These are phyloP conservation scores for Leccinellum albellum DNA, from an alignment of 768 basidiomycete species.

Conservation along the genomic window DNA sequence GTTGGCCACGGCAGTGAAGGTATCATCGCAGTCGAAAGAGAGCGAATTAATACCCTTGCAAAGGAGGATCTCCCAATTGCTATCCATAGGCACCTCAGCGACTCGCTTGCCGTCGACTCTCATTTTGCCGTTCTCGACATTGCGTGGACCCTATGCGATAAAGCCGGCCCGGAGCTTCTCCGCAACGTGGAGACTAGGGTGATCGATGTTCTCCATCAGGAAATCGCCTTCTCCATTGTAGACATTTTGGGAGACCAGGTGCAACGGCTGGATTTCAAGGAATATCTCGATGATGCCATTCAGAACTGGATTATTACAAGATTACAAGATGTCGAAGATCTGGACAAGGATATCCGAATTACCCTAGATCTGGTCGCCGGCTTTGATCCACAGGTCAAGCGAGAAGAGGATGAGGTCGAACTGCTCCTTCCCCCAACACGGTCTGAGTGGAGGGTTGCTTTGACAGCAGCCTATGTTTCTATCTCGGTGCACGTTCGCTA, in stretches of 20 bases:
- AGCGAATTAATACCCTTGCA: conserved; percentile 64
- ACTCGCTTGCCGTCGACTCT: conserved; percentile 43
- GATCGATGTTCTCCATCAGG: conserved; percentile 67
- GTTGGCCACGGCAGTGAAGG: conserved; percentile 38
- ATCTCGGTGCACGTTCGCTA: conserved; percentile 70
- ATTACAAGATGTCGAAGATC: conserved; percentile 52
- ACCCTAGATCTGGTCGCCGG: conserved; percentile 70
- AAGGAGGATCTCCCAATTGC: conserved; percentile 65
- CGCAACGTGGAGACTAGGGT: conserved; percentile 56
- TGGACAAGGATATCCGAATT: conserved; percentile 52
- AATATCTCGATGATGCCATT: conserved; percentile 56
- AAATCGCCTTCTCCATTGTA: conserved; percentile 70
- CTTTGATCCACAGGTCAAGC: conserved; percentile 66
- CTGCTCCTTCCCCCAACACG: conserved; percentile 46
- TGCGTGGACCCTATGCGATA: conserved; percentile 59
- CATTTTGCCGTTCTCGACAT: conserved; percentile 57
- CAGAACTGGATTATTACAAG: conserved; percentile 60
- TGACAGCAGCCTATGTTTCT: conserved; percentile 60
- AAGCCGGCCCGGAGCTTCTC: conserved; percentile 56
- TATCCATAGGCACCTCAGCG: conserved; percentile 47
- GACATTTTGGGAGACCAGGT: conserved; percentile 73
- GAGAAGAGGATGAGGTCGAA: conserved; percentile 70
- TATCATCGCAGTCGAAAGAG: conserved; percentile 69
- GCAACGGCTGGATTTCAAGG: conserved; percentile 47
- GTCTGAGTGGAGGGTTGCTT: conserved; percentile 59